Evolutionary conservation across 2,329 filamentous ascomycete genomes (phyloP), one percentile per base, ranked within the genome.

Genomic region (Verticillium nonalfalfae): DNA sequence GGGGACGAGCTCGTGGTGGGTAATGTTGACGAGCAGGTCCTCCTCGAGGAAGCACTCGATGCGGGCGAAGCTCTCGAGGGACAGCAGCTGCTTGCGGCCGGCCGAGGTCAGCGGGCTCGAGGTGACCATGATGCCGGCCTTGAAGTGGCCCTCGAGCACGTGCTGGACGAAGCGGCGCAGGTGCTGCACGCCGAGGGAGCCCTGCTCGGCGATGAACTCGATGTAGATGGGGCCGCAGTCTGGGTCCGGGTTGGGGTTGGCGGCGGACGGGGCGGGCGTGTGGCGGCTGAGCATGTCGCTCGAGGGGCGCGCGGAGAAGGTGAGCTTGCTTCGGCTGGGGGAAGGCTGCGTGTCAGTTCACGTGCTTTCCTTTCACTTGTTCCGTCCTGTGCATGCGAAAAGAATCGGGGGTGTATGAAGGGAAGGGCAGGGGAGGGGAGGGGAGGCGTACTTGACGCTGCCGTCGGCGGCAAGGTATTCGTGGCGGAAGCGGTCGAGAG

Each of bases 31-130:
- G 63, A 98, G 83, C 69, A 99, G 78, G 77, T 99, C 95, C 74
- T 95, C 90, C 81, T 98, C 95, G 69, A 94, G 86, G 80, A 99
- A 99, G 73, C 92, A 91, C 80, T 99, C 95, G 71, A 97, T 91
- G 71, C 90, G 87, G 60, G 90, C 90, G 73, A 86, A 84, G 64
- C 87, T 86, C 68, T 90, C 86, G 62, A 94, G 87, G 63, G 89
- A 88, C 66, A 87, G 87, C 68, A 96, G 89, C 67, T 93, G 87
- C 79, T 96, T 96, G 74, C 94, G 87, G 40, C 93, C 94, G 63
- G 93, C 90, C 34, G 92, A 85, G 0, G 93, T 96, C 63, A 97
- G 90, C 56, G 91, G 81, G 57, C 89, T 89, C 71, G 89, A 85
- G 61, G 91, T 93, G 69, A 99, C 86, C 78, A 97, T 91, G 74